phyloP scores from a whole-genome alignment of 2,329 filamentous ascomycete species.

The Celoporthe dispersa region DNA sequence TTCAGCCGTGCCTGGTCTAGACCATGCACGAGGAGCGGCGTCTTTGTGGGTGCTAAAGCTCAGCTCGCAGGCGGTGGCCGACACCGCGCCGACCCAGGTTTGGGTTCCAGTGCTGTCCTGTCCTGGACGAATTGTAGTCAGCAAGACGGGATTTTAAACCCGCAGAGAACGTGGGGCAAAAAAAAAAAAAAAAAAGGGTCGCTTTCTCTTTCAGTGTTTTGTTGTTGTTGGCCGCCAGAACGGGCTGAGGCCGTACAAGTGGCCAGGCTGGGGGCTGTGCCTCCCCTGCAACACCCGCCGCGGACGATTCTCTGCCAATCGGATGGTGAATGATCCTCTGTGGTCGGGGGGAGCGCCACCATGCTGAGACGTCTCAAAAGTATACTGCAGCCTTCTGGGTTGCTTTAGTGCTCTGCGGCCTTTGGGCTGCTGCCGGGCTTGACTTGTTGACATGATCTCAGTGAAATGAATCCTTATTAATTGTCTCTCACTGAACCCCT shows the following conservation, averaged over 20 bases:
- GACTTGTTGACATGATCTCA: not conserved
- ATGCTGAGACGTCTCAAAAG: constrained; percentile 22
- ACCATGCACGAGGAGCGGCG: not conserved
- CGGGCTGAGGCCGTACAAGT: constrained; percentile 10
- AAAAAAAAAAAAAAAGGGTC: not conserved
- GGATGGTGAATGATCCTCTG: not conserved
- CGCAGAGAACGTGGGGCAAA: constrained; percentile 12
- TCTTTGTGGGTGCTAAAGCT: constrained; percentile 1
- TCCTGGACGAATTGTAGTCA: not conserved
- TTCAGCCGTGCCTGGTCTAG: not conserved
- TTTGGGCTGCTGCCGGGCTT: constrained; percentile 5
- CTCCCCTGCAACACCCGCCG: not conserved
- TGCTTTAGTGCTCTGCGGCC: not conserved
- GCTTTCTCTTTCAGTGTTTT: not conserved
- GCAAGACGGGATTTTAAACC: constrained; percentile 12
- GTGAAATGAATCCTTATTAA: not conserved
- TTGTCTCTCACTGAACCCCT: not conserved
- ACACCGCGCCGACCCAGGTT: not conserved
- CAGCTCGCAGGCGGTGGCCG: constrained; percentile 18
- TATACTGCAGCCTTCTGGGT: constrained; percentile 11
- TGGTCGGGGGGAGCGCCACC: not conserved
- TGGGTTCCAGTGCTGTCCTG: not conserved
- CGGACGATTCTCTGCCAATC: constrained; percentile 13
- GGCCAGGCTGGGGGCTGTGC: constrained; percentile 18
- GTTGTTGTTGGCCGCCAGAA: constrained; percentile 19